Evolutionary conservation across 805 yeast genomes (phyloP).

Genomic region (Cyberlindnera veronae): DNA sequence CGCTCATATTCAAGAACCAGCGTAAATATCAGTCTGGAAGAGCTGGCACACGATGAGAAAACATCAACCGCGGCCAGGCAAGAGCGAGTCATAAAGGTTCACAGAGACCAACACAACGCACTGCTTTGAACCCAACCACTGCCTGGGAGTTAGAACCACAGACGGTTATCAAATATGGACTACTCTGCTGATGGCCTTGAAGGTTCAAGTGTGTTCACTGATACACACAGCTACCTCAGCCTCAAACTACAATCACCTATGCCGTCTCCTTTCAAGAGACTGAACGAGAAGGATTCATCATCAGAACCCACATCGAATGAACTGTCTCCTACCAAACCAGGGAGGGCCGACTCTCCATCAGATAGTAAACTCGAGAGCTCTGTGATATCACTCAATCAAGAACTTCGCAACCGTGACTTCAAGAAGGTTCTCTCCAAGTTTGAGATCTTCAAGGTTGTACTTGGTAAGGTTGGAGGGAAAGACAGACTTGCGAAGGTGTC

Average conservation of each 20-base stretch:
- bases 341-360: slow-evolving; percentile 2
- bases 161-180: too few relatives aligned
- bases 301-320: slow-evolving; percentile 1
- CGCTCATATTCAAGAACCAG: too few relatives aligned
- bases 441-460: slow-evolving; percentile 49
- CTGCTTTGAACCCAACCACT: too few relatives aligned
- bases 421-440: slow-evolving; percentile 14
- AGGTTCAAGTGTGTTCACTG: slow-evolving; percentile 22
- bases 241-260: slow-evolving; percentile 26
- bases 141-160: too few relatives aligned
- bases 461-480: slow-evolving; percentile 60
- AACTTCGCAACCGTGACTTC: slow-evolving; percentile 10
- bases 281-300: slow-evolving; percentile 3
- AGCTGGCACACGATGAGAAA: too few relatives aligned
- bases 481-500: slow-evolving; percentile 66
- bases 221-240: slow-evolving; percentile 13
- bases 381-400: slow-evolving; percentile 11
- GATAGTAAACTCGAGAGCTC: slow-evolving; percentile 6
- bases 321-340: slow-evolving; percentile 13
- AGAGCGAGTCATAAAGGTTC: too few relatives aligned
- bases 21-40: too few relatives aligned
- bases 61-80: too few relatives aligned
- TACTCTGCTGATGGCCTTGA: slow-evolving; percentile 18
- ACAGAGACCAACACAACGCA: too few relatives aligned
- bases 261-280: slow-evolving; percentile 17